Evolutionary conservation across 1,284 basidiomycete genomes (phyloP), one percentile per base, ranked within the genome.

Genomic region (Lignosus rhinocerotis): DNA sequence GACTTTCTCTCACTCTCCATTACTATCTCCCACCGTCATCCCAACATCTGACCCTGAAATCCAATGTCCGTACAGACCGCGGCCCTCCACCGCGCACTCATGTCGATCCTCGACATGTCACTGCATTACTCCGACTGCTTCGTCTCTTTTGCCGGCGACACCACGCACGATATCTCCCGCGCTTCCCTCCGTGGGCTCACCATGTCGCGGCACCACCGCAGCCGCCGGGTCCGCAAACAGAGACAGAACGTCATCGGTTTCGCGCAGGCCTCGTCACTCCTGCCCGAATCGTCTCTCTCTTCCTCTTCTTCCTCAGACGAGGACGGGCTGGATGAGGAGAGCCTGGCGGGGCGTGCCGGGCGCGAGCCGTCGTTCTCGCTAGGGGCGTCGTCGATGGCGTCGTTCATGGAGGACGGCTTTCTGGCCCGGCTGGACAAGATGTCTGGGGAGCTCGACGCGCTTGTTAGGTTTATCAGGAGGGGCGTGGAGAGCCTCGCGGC

Each of bases 21-120:
- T 46, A 16, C 19, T 25, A 19, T 33, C 11, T 46, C 31, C n/a
- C 42, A 36, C 14, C 14, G 3, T 14, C 14, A 14, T 6, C 16
- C 12, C 17, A 12, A 14, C 21, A 3, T 32, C 3, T 6, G 56
- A 1, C 14, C 36, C 31, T 48, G 39, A 16, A 2, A 25, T 38
- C 25, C 21, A 31, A 34, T 16, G 14, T 33, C 30, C 5, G 39
- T 9, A 33, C 48, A 91, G 87, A 87, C 86, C 10, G 76, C 80
- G 0, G 78, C 85, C 10, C 75, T 92, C 14, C 82, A 85, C 66
- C 82, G 82, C 53, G 80, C 85, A 12, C 80, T 94, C 46, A 63
- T 87, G 25, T 84, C 84, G 6, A 81, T 93, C 55, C 78, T 94
- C 39, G 89, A 93, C 70, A 84, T 92, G 76, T 80, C 83, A 38